Percentiles rank a stretch among this genome's conserved stretches.
phyloP scores from a whole-genome alignment of 495 filamentous ascomycete genomes.

The Alectoria sarmentosa region DNA sequence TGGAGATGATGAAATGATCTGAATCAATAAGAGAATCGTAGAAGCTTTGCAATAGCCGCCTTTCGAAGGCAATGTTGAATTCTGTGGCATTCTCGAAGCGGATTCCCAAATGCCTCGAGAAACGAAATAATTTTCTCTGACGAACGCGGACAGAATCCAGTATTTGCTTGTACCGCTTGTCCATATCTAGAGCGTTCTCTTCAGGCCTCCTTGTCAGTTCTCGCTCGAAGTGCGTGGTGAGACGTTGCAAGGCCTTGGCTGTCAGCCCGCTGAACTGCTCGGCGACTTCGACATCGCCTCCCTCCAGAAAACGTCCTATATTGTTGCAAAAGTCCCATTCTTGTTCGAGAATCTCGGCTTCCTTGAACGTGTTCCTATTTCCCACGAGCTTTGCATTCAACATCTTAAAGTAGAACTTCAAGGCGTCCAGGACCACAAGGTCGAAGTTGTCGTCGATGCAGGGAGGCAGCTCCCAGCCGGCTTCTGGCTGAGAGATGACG shows the following conservation, averaged over 20 bases:
- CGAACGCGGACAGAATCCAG: constrained; percentile 92
- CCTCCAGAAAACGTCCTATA: constrained; percentile 78
- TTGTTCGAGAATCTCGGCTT: constrained; percentile 92
- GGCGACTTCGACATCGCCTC: constrained; percentile 95
- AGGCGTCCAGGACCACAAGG: constrained; percentile 84
- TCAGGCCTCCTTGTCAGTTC: constrained; percentile 78
- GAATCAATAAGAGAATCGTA: constrained; percentile 76
- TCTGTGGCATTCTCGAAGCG: constrained; percentile 95
- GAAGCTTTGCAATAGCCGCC: constrained; percentile 59
- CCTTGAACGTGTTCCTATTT: constrained; percentile 98
- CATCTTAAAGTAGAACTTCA: constrained; percentile 97
- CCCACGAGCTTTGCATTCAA: constrained; percentile 94
- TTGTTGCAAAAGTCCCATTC: constrained; percentile 96
- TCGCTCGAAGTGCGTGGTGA: constrained; percentile 85
- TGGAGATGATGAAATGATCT: constrained; percentile 74
- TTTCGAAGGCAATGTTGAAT: constrained; percentile 69
- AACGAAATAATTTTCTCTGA: constrained; percentile 80
- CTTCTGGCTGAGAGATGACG: constrained; percentile 74
- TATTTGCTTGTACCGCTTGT: constrained; percentile 90
- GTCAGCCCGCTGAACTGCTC: constrained; percentile 96
- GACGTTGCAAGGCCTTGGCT: constrained; percentile 76
- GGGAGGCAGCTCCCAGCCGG: constrained; percentile 89
- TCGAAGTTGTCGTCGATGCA: constrained; percentile 98
- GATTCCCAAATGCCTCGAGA: constrained; percentile 79
- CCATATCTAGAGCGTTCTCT: constrained; percentile 81